Base-by-base conservation (phyloP, 495 filamentous ascomycete species). In the Beverwykella pulmonaria region DNA sequence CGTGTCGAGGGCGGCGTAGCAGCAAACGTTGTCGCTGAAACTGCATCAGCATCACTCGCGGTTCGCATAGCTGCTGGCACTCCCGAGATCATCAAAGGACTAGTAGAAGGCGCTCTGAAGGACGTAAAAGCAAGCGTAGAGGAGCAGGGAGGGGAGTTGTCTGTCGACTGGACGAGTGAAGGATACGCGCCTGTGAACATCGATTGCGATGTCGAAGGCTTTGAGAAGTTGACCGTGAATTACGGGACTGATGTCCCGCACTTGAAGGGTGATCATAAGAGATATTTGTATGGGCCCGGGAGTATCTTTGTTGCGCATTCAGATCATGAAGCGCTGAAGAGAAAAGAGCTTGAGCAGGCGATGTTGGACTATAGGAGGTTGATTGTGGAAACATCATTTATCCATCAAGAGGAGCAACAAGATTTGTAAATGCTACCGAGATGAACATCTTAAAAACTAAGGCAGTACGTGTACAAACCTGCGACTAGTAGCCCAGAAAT, bases 221-320 rank as follows among this genome's bases (percentile, higher is more conserved):
- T 97, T 63, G 84, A 92, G 30, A 86, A 85, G 0, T 86, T 86
- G 12, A 86, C 89, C 0, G 91, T 91, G 2, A 96, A 95, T 65
- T 98, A 97, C 73, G 93, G 93, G 3, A 98, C 93, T 10, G 93
- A 98, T 76, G 87, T 97, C 32, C 90, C 91, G 0, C 87, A 91
- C 62, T 73, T 98, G 47, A 67, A 85, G 20, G 85, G 87, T 7
- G 81, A 86, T 29, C 89, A 93, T 53, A 90, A 88, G 76, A 83
- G 87, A 56, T 98, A 96, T 75, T 79, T 96, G 41, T 98, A 92
- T 78, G 93, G 92, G 0, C 92, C 91, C 0, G 93, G 93, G 0
- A 90, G 81, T 61, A 97, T 98, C 57, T 80, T 93, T 58, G 91
- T 96, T 48, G 93, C 94, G 3, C 93, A 98, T 76, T 87, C 87